These are phyloP conservation scores for Pontederia paniculata DNA, from an alignment of 176 grass and related monocot genomes.

Conservation along the genomic window DNA sequence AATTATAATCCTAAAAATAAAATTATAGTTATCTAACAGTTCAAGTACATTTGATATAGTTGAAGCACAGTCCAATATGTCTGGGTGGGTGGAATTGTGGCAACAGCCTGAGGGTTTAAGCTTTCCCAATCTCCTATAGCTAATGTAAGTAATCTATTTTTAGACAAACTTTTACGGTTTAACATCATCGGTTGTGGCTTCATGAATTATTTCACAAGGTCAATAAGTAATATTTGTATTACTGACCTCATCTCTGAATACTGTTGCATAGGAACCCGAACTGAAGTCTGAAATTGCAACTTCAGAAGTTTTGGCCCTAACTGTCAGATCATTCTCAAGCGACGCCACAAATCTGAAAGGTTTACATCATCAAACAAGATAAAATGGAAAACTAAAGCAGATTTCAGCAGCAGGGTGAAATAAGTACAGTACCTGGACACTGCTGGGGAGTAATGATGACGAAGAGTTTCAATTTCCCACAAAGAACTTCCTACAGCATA, in stretches of 20 bases:
- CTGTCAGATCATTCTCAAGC: conserved; percentile 87
- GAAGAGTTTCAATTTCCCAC: conserved; percentile 86
- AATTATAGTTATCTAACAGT: background rate
- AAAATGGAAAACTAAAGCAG: conserved; percentile 7
- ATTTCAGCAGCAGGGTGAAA: conserved; percentile 8
- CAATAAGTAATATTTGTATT: background rate
- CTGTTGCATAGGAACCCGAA: conserved; percentile 84
- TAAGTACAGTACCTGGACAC: conserved; percentile 60
- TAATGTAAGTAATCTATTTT: no score
- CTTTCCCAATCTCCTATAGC: no score
- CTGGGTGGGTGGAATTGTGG: no score
- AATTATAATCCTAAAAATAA: background rate
- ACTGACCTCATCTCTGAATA: conserved; percentile 83
- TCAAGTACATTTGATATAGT: no score
- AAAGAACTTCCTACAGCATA: conserved; percentile 70
- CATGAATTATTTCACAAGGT: background rate
- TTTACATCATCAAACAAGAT: conserved; percentile 13
- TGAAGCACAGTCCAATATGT: no score
- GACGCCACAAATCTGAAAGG: conserved; percentile 63
- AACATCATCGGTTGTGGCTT: background rate
- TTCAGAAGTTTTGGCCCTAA: conserved; percentile 82
- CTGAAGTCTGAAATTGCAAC: conserved; percentile 76
- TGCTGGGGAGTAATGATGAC: conserved; percentile 70
- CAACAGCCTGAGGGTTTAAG: no score
- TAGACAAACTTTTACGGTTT: no score